These are phyloP conservation scores for Irpex lacteus DNA, from an alignment of 1,284 basidiomycete genomes.

Conservation along the genomic window DNA sequence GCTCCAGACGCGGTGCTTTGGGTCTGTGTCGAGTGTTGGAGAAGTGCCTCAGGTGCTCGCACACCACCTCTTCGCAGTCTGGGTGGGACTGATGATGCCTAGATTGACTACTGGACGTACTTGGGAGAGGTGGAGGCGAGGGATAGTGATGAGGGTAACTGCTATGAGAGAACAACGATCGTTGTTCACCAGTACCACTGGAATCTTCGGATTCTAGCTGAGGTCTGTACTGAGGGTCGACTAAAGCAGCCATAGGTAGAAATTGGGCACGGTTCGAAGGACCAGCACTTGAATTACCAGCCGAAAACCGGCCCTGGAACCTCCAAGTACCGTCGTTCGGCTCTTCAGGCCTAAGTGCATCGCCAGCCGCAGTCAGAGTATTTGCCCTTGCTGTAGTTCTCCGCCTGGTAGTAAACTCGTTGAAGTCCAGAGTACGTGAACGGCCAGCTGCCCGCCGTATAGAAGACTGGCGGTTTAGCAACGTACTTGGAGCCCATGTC, in stretches of 20 bases:
- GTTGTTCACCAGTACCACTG: background rate
- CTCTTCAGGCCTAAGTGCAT: constrained; percentile 18
- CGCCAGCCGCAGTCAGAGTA: constrained; percentile 14
- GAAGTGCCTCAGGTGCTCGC: constrained; percentile 55
- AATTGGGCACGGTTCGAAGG: constrained; percentile 4
- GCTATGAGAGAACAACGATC: constrained; percentile 1
- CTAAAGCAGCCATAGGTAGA: constrained; percentile 17
- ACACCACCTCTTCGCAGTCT: constrained; percentile 59
- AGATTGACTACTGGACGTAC: constrained; percentile 15
- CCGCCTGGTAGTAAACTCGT: constrained; percentile 63
- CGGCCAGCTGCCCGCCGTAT: constrained; percentile 46
- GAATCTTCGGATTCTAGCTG: constrained; percentile 7
- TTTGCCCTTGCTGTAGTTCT: constrained; percentile 32
- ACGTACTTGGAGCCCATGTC: constrained; percentile 14
- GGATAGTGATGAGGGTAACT: constrained; percentile 12
- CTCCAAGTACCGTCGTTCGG: constrained; percentile 19
- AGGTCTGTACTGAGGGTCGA: constrained; percentile 7
- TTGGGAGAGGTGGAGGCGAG: constrained; percentile 20
- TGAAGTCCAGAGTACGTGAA: constrained; percentile 59
- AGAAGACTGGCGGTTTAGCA: constrained; percentile 43
- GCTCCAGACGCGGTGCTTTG: background rate
- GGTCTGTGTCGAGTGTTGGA: constrained; percentile 20
- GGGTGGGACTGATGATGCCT: constrained; percentile 29
- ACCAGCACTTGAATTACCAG: background rate
- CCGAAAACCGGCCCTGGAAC: constrained; percentile 6